Evolutionary conservation across 2,329 filamentous ascomycete species (phyloP).

Genomic region (Corniculantispora saksenae): DNA sequence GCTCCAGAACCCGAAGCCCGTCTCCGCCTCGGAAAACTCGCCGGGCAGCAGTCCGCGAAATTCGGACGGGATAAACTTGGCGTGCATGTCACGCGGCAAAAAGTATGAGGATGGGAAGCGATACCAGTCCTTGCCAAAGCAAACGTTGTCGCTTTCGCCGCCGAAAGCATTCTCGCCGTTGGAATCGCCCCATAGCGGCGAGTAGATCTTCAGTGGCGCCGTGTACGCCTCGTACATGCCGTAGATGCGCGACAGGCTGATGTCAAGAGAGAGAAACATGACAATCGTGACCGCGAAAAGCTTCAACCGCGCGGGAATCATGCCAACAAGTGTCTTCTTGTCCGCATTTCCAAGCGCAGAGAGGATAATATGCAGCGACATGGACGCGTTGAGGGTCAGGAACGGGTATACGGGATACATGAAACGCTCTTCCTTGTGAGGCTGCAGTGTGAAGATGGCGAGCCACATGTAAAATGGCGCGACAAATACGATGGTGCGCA

Average conservation of each 20-base stretch:
- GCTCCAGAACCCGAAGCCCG: slow-evolving; percentile 70
- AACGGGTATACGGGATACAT: slow-evolving; percentile 98
- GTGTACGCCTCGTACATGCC: slow-evolving; percentile 81
- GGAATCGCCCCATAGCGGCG: slow-evolving; percentile 60
- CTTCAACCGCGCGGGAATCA: slow-evolving; percentile 75
- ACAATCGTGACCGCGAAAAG: slow-evolving; percentile 60
- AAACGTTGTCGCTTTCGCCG: slow-evolving; percentile 68
- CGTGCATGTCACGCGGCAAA: slow-evolving; percentile 77
- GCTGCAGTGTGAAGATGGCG: slow-evolving; percentile 83
- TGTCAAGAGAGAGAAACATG: slow-evolving; percentile 63
- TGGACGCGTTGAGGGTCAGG: slow-evolving; percentile 82
- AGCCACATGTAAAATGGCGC: slow-evolving; percentile 94
- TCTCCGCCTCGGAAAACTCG: slow-evolving; percentile 76
- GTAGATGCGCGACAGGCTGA: slow-evolving; percentile 71
- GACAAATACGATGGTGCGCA: slow-evolving; percentile 77
- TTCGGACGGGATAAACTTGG: slow-evolving; percentile 88
- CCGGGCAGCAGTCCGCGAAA: slow-evolving; percentile 88
- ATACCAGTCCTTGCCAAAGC: slow-evolving; percentile 97
- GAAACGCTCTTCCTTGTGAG: slow-evolving; percentile 97
- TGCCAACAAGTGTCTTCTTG: slow-evolving; percentile 65
- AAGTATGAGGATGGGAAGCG: slow-evolving; percentile 94
- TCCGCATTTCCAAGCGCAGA: slow-evolving; percentile 71
- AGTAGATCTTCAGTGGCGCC: slow-evolving; percentile 73
- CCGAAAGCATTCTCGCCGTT: slow-evolving; percentile 52
- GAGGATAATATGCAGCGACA: slow-evolving; percentile 79